Percentiles rank a stretch among this genome's conserved stretches.
phyloP scores from a whole-genome alignment of 1,284 basidiomycete genomes.

The Takashimella koratensis region DNA sequence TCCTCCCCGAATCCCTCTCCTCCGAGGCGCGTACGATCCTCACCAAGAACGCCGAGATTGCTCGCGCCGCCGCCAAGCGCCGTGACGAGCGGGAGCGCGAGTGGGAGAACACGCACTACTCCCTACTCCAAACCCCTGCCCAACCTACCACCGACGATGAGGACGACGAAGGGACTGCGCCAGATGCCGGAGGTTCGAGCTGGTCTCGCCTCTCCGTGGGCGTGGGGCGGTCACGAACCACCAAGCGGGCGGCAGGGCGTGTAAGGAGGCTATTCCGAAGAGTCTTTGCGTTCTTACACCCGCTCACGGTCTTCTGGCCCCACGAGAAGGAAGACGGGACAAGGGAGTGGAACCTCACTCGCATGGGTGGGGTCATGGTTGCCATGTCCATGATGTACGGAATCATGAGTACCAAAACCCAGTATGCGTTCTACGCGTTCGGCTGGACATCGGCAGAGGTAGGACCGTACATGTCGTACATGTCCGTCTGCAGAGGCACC shows the following conservation, averaged over 20 bases:
- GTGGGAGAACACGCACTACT: constrained; percentile 31
- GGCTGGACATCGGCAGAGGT: constrained; percentile 72
- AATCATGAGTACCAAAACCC: constrained; percentile 61
- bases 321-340: constrained; percentile 47
- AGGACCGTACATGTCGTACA: constrained; percentile 68
- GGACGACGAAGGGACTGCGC: background rate
- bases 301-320: constrained; percentile 65
- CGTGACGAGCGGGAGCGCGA: constrained; percentile 49
- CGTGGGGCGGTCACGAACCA: constrained; percentile 1
- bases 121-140: background rate
- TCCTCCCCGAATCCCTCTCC: constrained; percentile 71
- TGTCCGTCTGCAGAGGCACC: constrained; percentile 60
- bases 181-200: constrained; percentile 6
- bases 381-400: constrained; percentile 61
- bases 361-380: constrained; percentile 59
- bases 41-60: constrained; percentile 26
- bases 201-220: constrained; percentile 17
- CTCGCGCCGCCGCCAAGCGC: constrained; percentile 42
- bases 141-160: too few relatives aligned
- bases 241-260: constrained; percentile 19
- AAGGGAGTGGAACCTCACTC: constrained; percentile 65
- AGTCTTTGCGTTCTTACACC: constrained; percentile 60
- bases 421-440: constrained; percentile 64
- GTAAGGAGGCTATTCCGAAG: constrained; percentile 27
- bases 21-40: constrained; percentile 38